Evolutionary conservation across 306 rosid species (phyloP).

Genomic region (Inga leiocalycina): DNA sequence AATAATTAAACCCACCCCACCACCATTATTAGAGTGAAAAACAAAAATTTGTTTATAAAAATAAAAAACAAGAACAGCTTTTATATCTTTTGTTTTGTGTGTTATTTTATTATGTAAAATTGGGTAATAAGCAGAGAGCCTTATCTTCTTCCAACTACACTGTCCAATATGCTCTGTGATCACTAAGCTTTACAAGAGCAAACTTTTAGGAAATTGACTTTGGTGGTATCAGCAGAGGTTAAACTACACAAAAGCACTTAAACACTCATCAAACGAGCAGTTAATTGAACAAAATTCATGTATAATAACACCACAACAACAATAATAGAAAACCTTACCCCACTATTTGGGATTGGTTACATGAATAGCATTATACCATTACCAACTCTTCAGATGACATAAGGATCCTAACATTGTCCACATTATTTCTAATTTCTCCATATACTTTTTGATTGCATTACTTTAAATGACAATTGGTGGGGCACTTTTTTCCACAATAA

Average conservation of each 20-base stretch:
- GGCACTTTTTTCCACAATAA: constrained; percentile 8
- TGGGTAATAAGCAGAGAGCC: no score
- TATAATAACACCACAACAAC: background rate
- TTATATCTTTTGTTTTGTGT: no score
- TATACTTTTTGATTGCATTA: background rate
- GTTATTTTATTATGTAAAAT: no score
- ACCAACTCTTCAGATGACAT: background rate
- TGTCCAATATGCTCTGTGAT: no score
- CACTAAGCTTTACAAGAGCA: background rate
- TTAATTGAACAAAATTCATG: background rate
- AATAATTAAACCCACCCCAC: no score
- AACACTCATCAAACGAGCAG: background rate
- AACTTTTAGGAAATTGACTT: background rate
- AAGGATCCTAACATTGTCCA: background rate
- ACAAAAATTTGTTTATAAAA: no score
- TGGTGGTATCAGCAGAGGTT: background rate
- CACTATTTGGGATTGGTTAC: background rate
- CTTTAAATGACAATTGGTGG: background rate
- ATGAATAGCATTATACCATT: background rate
- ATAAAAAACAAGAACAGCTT: no score
- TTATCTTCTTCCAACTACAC: no score
- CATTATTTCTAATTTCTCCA: constrained; percentile 2
- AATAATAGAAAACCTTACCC: background rate
- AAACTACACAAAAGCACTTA: background rate
- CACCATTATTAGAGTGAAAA: no score